Base-by-base conservation (phyloP, 495 filamentous ascomycete genomes). In the Penicillium cataractarum region DNA sequence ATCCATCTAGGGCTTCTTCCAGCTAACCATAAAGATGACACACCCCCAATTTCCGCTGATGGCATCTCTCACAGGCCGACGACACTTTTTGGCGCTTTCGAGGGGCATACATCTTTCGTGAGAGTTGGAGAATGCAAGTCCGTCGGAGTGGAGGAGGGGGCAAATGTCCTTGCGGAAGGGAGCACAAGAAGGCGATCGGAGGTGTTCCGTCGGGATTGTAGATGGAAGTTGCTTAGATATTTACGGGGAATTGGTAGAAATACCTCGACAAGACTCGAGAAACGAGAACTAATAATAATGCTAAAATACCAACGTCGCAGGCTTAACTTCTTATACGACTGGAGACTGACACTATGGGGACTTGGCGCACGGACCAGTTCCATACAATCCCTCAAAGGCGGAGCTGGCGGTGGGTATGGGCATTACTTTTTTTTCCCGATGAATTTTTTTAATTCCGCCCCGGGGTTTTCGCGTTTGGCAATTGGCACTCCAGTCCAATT, bases 391-490 rank as follows among this genome's bases (percentile, higher is more conserved):
- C n/a, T n/a, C n/a, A n/a, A 9, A 44, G 46, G 50, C 58, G 32
- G 44, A 33, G 10, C 33, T 21, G 33, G 51, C 64, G 64, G 64
- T 46, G 57, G 26, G 12, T 0, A 19, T 3, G 21, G 64, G 61
- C 64, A 66, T 31, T 66, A 60, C 22, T 61, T 58, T 50, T 60
- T 67, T 55, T 68, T 64, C 57, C 44, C 12, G 27, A 24, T 17
- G n/a, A 52, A 49, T 59, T 62, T 62, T n/a, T n/a, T 58, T 17
- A 5, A 27, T 52, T 26, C 33, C 29, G 57, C 44, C 19, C 57
- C 9, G 15, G 17, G 3, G 1, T 26, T 12, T 29, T 19, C 31
- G 22, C 10, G 42, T 55, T 29, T 35, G 37, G 37, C 24, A 24
- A 32, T 42, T 26, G n/a, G 13, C 33, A 35, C 15, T 24, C 10